A percentile compares a stretch with the other conserved stretches of the same genome.
These are phyloP conservation scores for Tephrocybe sp. DNA, from an alignment of 768 basidiomycete genomes.

Conservation along the genomic window DNA sequence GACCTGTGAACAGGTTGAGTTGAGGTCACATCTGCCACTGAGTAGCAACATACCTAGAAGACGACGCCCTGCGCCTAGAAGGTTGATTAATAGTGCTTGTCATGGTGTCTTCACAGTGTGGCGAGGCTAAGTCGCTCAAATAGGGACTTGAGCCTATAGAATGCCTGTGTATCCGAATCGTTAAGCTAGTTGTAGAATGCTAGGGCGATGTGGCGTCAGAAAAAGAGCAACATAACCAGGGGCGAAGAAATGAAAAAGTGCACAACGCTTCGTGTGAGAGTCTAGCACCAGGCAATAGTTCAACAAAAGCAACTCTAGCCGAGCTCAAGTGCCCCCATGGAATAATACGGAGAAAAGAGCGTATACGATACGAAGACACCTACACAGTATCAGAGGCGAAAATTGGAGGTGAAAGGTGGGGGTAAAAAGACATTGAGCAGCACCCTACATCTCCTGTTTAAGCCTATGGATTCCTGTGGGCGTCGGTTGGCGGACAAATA, in stretches of 20 bases:
- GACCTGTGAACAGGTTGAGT: background rate
- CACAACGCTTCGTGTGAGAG: background rate
- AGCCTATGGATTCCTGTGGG: constrained; percentile 13
- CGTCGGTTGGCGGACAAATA: background rate
- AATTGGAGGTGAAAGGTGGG: background rate
- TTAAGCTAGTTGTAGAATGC: background rate
- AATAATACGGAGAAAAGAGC: background rate
- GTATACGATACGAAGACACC: background rate
- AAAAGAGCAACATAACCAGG: background rate
- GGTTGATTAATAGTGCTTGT: background rate
- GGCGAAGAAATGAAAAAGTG: background rate
- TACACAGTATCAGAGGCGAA: background rate
- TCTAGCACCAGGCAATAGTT: background rate
- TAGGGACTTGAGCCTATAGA: no score
- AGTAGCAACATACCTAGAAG: background rate
- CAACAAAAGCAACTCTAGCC: constrained; percentile 1
- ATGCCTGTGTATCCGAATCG: no score
- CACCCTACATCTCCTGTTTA: background rate
- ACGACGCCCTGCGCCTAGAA: background rate
- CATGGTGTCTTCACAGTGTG: background rate
- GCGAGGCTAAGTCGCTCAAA: no score
- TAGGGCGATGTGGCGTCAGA: constrained; percentile 4
- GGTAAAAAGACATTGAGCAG: background rate
- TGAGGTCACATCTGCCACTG: background rate
- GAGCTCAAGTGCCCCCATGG: background rate